Evolutionary conservation across 2,329 filamentous ascomycete genomes (phyloP).

Genomic region (Epichloe sp.): DNA sequence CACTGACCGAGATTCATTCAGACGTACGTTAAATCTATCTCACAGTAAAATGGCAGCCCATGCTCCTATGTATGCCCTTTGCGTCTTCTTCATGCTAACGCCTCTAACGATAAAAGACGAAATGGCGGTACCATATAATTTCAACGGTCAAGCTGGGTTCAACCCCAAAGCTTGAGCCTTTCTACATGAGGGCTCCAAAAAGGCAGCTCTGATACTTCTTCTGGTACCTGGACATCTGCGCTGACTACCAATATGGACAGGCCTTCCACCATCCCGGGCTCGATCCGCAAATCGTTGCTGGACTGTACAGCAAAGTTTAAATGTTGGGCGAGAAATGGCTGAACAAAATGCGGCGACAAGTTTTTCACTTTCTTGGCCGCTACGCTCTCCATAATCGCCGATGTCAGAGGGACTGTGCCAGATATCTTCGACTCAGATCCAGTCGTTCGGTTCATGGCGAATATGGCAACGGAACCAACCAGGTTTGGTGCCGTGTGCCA

Average conservation of each 20-base stretch:
- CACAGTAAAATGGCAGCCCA: background rate
- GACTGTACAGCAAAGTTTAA: constrained; percentile 23
- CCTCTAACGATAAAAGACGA: background rate
- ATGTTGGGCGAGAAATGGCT: constrained; percentile 27
- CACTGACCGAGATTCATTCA: background rate
- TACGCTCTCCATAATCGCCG: constrained; percentile 31
- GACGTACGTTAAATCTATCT: background rate
- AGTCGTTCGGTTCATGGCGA: constrained; percentile 28
- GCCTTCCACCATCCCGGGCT: constrained; percentile 15
- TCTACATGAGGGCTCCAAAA: constrained; percentile 13
- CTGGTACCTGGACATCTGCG: constrained; percentile 14
- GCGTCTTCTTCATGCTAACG: background rate
- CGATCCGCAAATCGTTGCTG: constrained; percentile 14
- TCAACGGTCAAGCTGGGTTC: background rate
- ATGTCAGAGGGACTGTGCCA: constrained; percentile 39
- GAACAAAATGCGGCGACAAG: constrained; percentile 23
- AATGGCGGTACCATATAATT: background rate
- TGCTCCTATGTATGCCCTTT: background rate
- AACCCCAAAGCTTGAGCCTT: constrained; percentile 15
- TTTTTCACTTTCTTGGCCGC: constrained; percentile 21
- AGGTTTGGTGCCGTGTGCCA: constrained; percentile 44
- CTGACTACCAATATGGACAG: constrained; percentile 19
- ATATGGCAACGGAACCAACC: constrained; percentile 48
- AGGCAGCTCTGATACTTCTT: constrained; percentile 15
- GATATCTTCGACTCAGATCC: constrained; percentile 25